phyloP scores from a whole-genome alignment of 1,139 yeast genomes.

The Saccharomycopsis phalli region DNA sequence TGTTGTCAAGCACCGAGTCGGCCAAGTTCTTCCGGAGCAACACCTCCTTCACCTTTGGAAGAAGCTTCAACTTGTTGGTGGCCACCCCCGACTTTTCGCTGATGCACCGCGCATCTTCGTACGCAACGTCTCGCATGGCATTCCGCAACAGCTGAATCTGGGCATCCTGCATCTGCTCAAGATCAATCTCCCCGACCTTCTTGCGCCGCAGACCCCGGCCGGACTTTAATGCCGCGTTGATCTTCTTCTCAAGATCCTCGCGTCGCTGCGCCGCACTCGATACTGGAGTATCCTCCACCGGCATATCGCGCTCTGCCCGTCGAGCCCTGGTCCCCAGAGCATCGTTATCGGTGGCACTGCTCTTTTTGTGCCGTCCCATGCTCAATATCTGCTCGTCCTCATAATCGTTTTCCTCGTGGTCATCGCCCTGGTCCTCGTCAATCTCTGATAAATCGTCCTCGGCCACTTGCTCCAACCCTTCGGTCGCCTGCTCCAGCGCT shows the following conservation, averaged over 20 bases:
- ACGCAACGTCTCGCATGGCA: slow-evolving; percentile 90
- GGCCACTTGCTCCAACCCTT: slow-evolving; percentile 20
- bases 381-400: slow-evolving; percentile 17
- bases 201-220: slow-evolving; percentile 29
- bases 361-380: slow-evolving; percentile 17
- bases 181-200: slow-evolving; percentile 76
- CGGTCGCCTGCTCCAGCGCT: slow-evolving; percentile 24
- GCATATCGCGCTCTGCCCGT: slow-evolving; percentile 22
- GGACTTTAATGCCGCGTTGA: slow-evolving; percentile 62
- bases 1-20: slow-evolving; percentile 89
- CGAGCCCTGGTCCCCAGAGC: slow-evolving; percentile 13
- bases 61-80: slow-evolving; percentile 70
- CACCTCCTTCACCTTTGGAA: slow-evolving; percentile 70
- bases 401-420: slow-evolving; percentile 17
- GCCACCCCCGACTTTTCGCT: slow-evolving; percentile 56
- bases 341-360: slow-evolving; percentile 19
- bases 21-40: slow-evolving; percentile 78
- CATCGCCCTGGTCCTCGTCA: slow-evolving; percentile 24
- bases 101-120: slow-evolving; percentile 79
- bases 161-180: slow-evolving; percentile 94
- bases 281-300: slow-evolving; percentile 28
- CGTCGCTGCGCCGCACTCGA: slow-evolving; percentile 29
- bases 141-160: slow-evolving; percentile 72
- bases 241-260: slow-evolving; percentile 68
- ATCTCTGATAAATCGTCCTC: slow-evolving; percentile 27